These are phyloP conservation scores for Pleurotus sapidus DNA, from an alignment of 768 basidiomycete species.

Conservation along the genomic window DNA sequence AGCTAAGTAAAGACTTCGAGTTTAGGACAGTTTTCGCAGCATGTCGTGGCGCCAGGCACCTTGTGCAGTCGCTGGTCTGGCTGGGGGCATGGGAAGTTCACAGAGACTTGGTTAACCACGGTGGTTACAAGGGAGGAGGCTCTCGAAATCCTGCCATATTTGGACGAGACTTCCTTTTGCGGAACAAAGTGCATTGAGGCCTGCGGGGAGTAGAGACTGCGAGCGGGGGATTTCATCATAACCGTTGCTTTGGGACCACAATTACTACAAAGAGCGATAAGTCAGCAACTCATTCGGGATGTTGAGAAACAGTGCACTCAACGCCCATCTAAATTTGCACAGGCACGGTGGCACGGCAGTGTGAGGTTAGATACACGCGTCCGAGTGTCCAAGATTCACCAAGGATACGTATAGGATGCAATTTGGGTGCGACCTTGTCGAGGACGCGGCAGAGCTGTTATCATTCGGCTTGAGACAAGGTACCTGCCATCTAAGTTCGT, in stretches of 20 bases:
- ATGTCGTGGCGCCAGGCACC: neutral
- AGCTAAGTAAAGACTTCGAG: neutral
- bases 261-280: slow-evolving; percentile 3
- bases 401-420: no score
- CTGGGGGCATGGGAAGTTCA: neutral
- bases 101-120: neutral
- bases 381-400: no score
- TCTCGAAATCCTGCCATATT: slow-evolving; percentile 5
- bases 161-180: slow-evolving; percentile 4
- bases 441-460: no score
- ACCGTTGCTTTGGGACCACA: neutral
- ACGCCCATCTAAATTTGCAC: no score
- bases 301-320: no score
- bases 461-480: no score
- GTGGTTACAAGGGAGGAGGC: neutral
- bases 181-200: neutral
- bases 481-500: no score
- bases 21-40: neutral
- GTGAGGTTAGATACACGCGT: no score
- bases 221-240: neutral
- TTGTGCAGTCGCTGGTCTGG: neutral
- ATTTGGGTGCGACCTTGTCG: no score
- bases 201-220: neutral
- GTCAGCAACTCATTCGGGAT: neutral
- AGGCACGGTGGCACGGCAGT: no score